phyloP scores from a whole-genome alignment of 495 filamentous ascomycete genomes.

The Apodospora peruviana region DNA sequence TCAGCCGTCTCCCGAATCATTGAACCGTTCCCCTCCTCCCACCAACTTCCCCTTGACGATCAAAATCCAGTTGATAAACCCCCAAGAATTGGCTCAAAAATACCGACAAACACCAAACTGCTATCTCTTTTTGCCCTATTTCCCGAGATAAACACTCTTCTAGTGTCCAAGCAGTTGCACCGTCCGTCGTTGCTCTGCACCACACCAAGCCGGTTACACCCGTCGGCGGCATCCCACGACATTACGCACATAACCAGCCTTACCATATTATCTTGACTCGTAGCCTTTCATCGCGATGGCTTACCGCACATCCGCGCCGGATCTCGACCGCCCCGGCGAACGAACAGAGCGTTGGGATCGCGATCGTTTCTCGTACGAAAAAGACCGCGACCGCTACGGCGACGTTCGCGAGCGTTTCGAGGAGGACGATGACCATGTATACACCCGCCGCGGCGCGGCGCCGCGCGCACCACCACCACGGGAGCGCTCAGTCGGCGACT shows the following conservation, averaged over 20 bases:
- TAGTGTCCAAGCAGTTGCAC: not conserved
- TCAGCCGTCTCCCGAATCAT: conserved; percentile 2
- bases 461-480: conserved; percentile 8
- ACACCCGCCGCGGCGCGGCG: conserved; percentile 10
- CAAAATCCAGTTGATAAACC: not conserved
- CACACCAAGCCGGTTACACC: not conserved
- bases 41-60: not conserved
- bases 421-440: conserved; percentile 22
- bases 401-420: conserved; percentile 32
- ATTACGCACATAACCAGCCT: not conserved
- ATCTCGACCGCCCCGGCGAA: conserved; percentile 25
- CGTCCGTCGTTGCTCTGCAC: not conserved
- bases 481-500: conserved; percentile 24
- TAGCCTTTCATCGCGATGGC: too few relatives aligned
- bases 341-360: conserved; percentile 38
- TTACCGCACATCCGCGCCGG: conserved; percentile 28
- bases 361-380: conserved; percentile 30
- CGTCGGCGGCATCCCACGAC: not conserved
- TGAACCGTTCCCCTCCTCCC: conserved; percentile 1
- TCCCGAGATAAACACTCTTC: too few relatives aligned
- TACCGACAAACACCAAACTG: not conserved
- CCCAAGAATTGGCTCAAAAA: not conserved
- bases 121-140: not conserved
- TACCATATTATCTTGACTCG: not conserved
- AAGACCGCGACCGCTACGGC: conserved; percentile 24